phyloP scores from a whole-genome alignment of 129 eudicot genomes.

The Flaveria robusta region DNA sequence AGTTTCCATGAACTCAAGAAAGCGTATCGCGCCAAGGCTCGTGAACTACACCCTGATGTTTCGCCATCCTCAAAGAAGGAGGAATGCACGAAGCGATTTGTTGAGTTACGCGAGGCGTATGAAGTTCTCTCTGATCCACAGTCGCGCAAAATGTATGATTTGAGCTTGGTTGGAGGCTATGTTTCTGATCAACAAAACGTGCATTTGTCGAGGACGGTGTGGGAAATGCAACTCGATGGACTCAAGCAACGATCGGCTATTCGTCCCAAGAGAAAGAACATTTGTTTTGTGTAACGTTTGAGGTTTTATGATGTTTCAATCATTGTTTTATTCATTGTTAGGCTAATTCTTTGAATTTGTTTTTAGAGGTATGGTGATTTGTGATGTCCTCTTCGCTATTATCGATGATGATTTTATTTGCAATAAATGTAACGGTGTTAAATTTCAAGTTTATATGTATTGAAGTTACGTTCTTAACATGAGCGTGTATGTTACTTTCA shows the following conservation, averaged over 20 bases:
- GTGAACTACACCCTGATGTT: constrained; percentile 53
- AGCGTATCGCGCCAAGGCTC: constrained; percentile 60
- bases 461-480: neutral
- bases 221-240: constrained; percentile 61
- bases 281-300: constrained; percentile 9
- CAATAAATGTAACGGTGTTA: neutral
- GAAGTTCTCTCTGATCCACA: constrained; percentile 65
- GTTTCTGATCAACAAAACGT: neutral
- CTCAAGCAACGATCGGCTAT: constrained; percentile 35
- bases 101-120: constrained; percentile 55
- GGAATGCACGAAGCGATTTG: constrained; percentile 46
- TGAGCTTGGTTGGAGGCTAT: constrained; percentile 36
- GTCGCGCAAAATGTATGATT: constrained; percentile 44
- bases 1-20: constrained; percentile 54
- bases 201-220: constrained; percentile 31
- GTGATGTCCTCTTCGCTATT: constrained; percentile 6
- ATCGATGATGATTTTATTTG: neutral
- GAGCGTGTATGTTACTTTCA: neutral
- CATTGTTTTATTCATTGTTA: constrained; percentile 15
- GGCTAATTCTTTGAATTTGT: constrained; percentile 11
- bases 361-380: neutral
- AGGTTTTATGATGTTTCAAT: neutral
- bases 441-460: neutral
- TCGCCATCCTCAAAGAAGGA: constrained; percentile 38
- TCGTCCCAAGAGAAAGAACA: constrained; percentile 31